Conservation (phyloP, 202 grass and related monocot species). For the Dendrocalamus latiflorus region DNA sequence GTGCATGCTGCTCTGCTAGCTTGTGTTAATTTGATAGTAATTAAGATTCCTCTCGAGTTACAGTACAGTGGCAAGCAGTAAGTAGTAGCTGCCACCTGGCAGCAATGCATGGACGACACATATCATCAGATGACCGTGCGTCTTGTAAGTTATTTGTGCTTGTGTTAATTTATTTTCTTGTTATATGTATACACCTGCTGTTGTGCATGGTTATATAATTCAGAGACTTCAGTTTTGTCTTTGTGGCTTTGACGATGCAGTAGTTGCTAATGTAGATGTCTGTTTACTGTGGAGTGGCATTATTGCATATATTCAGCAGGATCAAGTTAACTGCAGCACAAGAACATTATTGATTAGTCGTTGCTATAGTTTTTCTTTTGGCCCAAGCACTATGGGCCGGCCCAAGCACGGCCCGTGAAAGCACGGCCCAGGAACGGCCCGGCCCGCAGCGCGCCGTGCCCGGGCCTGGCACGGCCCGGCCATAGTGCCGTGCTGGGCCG, state of each 20-base stretch:
- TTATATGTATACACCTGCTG: background rate
- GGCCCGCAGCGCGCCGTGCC: too few species aligned
- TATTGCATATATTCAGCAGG: background rate
- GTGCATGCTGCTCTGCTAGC: background rate
- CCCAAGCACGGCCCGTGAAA: too few species aligned
- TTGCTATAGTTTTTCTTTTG: too few species aligned
- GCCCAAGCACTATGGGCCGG: too few species aligned
- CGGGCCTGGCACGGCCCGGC: too few species aligned
- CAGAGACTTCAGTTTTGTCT: background rate
- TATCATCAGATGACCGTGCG: background rate
- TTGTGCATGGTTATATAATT: background rate
- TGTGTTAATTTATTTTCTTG: conserved; percentile 14
- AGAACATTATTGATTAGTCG: background rate
- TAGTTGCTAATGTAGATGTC: too few species aligned
- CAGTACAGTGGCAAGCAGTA: conserved; percentile 16
- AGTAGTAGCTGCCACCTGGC: background rate
- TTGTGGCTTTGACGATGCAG: background rate
- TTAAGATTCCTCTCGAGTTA: background rate
- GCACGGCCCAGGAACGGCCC: too few species aligned
- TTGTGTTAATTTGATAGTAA: background rate
- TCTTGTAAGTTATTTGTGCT: conserved; percentile 32
- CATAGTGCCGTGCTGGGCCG: too few species aligned
- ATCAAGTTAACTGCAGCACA: background rate
- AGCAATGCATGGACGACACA: background rate
- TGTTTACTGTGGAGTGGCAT: background rate